Percentiles rank a stretch among this genome's conserved stretches.
These are phyloP conservation scores for Colletotrichum spaethianum DNA, from an alignment of 2,329 filamentous ascomycete species.

Conservation along the genomic window DNA sequence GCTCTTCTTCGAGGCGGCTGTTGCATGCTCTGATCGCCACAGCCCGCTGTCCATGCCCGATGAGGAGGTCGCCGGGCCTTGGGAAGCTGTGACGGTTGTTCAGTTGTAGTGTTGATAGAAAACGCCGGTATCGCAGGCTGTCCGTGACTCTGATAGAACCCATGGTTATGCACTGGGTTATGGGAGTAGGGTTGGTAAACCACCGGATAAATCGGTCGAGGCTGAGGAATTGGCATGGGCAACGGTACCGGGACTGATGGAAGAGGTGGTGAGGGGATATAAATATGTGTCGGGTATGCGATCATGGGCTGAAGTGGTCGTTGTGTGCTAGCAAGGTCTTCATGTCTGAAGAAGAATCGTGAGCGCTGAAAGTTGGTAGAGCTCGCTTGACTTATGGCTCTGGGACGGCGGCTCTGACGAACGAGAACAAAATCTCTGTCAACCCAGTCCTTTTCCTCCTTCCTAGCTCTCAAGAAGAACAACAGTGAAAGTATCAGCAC, in stretches of 20 bases:
- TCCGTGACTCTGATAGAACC: neutral
- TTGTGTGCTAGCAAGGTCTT: constrained; percentile 5
- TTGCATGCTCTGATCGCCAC: neutral
- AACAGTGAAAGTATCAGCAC: constrained; percentile 47
- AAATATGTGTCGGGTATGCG: constrained; percentile 1
- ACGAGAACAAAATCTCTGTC: constrained; percentile 31
- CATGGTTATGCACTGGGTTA: neutral
- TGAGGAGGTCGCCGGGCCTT: neutral
- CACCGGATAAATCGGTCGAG: constrained; percentile 42
- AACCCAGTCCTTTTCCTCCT: constrained; percentile 28
- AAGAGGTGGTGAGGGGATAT: constrained; percentile 29
- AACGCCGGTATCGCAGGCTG: neutral
- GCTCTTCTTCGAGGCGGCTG: constrained; percentile 2
- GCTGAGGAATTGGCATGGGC: constrained; percentile 28
- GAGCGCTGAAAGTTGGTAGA: constrained; percentile 9
- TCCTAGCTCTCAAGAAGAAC: constrained; percentile 48
- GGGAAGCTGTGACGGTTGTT: constrained; percentile 1
- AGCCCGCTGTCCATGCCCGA: constrained; percentile 8
- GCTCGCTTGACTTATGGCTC: constrained; percentile 9
- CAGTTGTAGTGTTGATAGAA: neutral
- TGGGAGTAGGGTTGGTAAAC: constrained; percentile 36
- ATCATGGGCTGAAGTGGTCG: constrained; percentile 2
- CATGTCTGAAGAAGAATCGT: constrained; percentile 27
- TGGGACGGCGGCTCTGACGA: constrained; percentile 16
- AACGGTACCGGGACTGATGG: constrained; percentile 24